A percentile compares a stretch with the other conserved stretches of the same genome.
phyloP scores from a whole-genome alignment of 2,329 filamentous ascomycete species.

The Lasiodiplodia sp. region DNA sequence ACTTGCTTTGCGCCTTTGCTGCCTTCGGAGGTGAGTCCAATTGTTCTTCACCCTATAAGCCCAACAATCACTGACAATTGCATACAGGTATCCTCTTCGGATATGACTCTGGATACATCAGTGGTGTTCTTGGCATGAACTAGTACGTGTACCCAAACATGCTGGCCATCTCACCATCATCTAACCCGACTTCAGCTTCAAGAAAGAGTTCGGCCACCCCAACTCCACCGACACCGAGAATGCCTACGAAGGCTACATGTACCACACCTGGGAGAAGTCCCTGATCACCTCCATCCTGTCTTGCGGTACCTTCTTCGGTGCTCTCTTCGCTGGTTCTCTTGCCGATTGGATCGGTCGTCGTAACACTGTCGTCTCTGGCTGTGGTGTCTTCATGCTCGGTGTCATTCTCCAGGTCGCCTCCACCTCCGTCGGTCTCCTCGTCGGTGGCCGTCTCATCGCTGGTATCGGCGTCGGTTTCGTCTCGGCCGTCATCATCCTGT shows the following conservation, averaged over 20 bases:
- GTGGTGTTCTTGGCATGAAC: conserved; percentile 63
- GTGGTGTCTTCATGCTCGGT: conserved; percentile 66
- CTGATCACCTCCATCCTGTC: conserved; percentile 78
- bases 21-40: conserved; percentile 50
- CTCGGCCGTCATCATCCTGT: conserved; percentile 68
- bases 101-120: conserved; percentile 80
- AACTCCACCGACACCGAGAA: conserved; percentile 64
- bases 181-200: conserved; percentile 40
- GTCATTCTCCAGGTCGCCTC: conserved; percentile 67
- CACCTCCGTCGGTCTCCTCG: conserved; percentile 67
- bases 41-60: too few species aligned
- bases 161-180: conserved; percentile 28
- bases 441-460: conserved; percentile 76
- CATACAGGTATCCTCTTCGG: conserved; percentile 71
- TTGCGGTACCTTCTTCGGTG: conserved; percentile 78
- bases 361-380: conserved; percentile 67
- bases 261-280: conserved; percentile 55
- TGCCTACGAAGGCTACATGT: conserved; percentile 66
- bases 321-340: conserved; percentile 64
- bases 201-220: conserved; percentile 70
- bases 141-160: conserved; percentile 33
- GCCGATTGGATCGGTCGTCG: conserved; percentile 73
- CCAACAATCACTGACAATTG: not conserved
- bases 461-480: conserved; percentile 77
- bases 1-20: conserved; percentile 56